Base-by-base conservation (phyloP, 371 early-diverging fungal genomes). In the Haplosporangium sp. region DNA sequence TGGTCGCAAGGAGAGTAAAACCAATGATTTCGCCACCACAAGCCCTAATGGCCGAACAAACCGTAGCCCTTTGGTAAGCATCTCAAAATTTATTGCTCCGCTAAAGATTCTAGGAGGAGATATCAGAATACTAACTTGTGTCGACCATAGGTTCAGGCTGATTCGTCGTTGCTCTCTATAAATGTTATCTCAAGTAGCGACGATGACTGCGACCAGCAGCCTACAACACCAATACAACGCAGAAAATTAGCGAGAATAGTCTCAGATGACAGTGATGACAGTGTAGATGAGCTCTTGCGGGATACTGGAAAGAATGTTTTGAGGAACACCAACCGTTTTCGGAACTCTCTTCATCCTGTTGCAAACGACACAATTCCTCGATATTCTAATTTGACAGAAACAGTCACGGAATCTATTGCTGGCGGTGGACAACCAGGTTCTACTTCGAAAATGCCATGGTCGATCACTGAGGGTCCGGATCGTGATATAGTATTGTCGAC, bases 401-500 rank as follows among this genome's bases (percentile, higher is more conserved):
- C 66, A 5, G 38, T 44, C 3, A 20, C 11, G n/a, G n/a, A 9
- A 1, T 17, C 56, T 8, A 19, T 62, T 13, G 2, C 67, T 63
- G 15, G 52, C 4, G 4, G 52, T 4, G 4, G 55, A 20, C 52
- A 50, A 3, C 48, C 62, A 5, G 73, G 60, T 17, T 65, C 77
- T 9, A 8, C 65, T 11, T 40, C 61, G 15, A 74, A 64, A 38
- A 74, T 79, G 74, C 74, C 79, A 1, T 79, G 79, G 74, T 74
- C 79, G 1, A 70, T 74, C 9, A 42, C 65, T 0, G 74, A 77
- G 34, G 77, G 73, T 34, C 66, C 74, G 1, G 68, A 79, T 13
- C 55, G 66, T 4, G 74, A 79, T 37, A 71, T 74, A 50, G 71
- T 74, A 4, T 68, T 79, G 7, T 69, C 70, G 2, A 79, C 79